Evolutionary conservation across 805 yeast genomes (phyloP), one percentile per base, ranked within the genome.

Genomic region (Barnettozyma californica): DNA sequence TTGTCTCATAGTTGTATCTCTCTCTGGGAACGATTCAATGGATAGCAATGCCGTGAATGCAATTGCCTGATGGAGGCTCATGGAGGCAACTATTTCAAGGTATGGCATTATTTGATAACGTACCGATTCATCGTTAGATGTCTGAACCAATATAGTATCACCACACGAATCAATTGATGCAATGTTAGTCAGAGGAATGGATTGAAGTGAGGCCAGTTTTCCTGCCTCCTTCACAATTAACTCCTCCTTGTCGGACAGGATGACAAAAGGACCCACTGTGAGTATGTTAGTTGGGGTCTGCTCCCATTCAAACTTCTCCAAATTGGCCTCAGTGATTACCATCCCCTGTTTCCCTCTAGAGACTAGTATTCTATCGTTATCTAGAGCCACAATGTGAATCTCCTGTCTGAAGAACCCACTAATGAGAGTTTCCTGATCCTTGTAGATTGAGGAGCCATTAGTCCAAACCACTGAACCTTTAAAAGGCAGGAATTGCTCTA

Each of bases 211-310:
- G 1, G 62, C 50, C 11, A 70, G 68, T 9, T 70, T 64, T 19
- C 63, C 65, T 1, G 71, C 57, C 50, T 70, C 73, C 26, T 71
- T 55, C 2, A 77, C 50, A 43, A 71, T 73, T 1, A 77, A 50
- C 5, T 61, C 53, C 33, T 59, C 59, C 9, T 62, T 25, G 10
- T 46, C 41, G 16, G 48, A 21, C 2, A 45, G 11, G 10, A 52
- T 18, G 4, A 53, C 11, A 34, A 51, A 53, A 2, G 52, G 55
- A 27, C 39, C 20, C 2, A 42, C 9, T 2, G 33, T 4, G 13
- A 40, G 33, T 19, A 40, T 13, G 10, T 25, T 18, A 9, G 43
- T 25, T 16, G 54, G 51, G 6, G 34, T 35, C 13, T 41, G 13
- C 5, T 48, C 50, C 51, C 56, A 53, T 27, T 50, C 50, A 16